These are phyloP conservation scores for Setaria viridis DNA, from an alignment of 202 grass and related monocot genomes.

Conservation along the genomic window DNA sequence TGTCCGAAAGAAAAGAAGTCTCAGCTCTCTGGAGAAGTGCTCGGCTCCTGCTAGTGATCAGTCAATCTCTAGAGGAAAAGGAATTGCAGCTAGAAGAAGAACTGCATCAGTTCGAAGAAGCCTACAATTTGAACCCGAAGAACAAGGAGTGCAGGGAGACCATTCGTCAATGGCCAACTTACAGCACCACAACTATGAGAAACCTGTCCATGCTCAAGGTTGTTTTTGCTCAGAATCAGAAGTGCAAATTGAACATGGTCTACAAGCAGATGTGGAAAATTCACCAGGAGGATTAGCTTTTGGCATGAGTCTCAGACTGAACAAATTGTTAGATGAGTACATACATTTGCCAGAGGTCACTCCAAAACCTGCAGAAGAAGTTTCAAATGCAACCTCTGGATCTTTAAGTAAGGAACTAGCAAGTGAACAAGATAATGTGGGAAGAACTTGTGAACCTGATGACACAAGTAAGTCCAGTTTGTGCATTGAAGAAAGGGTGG, in stretches of 20 bases:
- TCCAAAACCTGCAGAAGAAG: constrained; percentile 34
- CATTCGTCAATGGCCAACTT: constrained; percentile 29
- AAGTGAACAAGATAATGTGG: constrained; percentile 46
- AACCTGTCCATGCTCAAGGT: constrained; percentile 34
- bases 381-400: constrained; percentile 28
- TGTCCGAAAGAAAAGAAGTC: constrained; percentile 54
- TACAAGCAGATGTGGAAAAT: constrained; percentile 50
- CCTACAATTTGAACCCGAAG: constrained; percentile 50
- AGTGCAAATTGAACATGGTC: constrained; percentile 27
- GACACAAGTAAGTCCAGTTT: constrained; percentile 11
- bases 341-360: constrained; percentile 39
- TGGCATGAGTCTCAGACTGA: constrained; percentile 48
- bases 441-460: constrained; percentile 22
- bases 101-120: constrained; percentile 53
- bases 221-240: constrained; percentile 42
- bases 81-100: constrained; percentile 33
- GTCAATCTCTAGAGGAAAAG: constrained; percentile 29
- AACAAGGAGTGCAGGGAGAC: constrained; percentile 32
- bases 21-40: constrained; percentile 40
- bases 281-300: constrained; percentile 45
- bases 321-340: constrained; percentile 48
- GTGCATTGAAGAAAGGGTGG: constrained; percentile 29
- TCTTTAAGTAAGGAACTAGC: constrained; percentile 34
- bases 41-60: constrained; percentile 16
- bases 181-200: constrained; percentile 24